Conservation (phyloP, 257 asterid genomes). For the Jacaranda copaia region DNA sequence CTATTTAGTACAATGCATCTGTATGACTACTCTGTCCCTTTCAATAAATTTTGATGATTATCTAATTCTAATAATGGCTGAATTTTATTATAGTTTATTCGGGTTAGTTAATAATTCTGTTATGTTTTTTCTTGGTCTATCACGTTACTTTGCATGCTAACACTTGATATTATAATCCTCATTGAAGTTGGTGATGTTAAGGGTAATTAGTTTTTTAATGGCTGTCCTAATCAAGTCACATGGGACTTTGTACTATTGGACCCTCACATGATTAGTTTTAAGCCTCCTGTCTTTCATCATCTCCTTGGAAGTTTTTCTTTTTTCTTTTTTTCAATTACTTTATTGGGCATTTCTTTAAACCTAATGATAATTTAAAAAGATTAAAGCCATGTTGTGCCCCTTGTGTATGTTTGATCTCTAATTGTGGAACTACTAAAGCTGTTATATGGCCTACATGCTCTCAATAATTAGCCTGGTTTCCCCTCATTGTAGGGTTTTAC, state of each 20-base stretch:
- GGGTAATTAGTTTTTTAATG: constrained; percentile 49
- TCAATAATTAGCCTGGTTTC: constrained; percentile 12
- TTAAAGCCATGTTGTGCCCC: constrained; percentile 39
- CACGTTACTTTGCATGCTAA: constrained; percentile 73
- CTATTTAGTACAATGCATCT: constrained; percentile 57
- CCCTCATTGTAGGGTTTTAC: background rate
- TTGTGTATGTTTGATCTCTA: background rate
- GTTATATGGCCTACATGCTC: constrained; percentile 35
- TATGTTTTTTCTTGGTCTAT: constrained; percentile 42
- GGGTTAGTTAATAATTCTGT: constrained; percentile 42
- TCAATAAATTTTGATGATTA: constrained; percentile 23
- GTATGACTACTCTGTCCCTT: constrained; percentile 44
- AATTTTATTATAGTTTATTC: constrained; percentile 29
- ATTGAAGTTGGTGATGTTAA: constrained; percentile 64
- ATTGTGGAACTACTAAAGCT: constrained; percentile 21
- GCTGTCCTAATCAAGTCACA: constrained; percentile 85
- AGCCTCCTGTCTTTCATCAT: constrained; percentile 16
- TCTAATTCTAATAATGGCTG: constrained; percentile 28
- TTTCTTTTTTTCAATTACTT: constrained; percentile 41
- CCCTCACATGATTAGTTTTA: constrained; percentile 60
- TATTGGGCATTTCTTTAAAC: constrained; percentile 30
- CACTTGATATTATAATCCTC: constrained; percentile 51
- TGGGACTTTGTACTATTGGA: constrained; percentile 73
- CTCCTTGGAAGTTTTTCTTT: constrained; percentile 43
- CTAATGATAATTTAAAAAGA: constrained; percentile 9